Base-by-base conservation (phyloP, 2,329 filamentous ascomycete species). In the Hypoxylon sp. region DNA sequence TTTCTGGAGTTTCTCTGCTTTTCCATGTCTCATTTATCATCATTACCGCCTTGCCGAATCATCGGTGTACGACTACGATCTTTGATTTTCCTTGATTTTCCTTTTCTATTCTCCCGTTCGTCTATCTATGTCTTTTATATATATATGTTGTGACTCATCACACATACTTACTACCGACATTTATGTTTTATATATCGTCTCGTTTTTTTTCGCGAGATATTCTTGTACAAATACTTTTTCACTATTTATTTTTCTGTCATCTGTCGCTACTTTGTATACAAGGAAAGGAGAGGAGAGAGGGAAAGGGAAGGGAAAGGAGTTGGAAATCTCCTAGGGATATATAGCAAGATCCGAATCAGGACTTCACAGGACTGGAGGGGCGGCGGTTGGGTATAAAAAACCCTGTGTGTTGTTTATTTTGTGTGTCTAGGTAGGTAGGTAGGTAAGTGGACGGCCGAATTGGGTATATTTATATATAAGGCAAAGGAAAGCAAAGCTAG, bases 31-130 rank as follows among this genome's bases (percentile, higher is more conserved):
- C 16, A 7, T 21, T 25, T 38, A 11, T 38, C 15, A n/a, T 11
- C 12, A 15, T 21, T 26, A 7, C 5, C 15, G 32, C 43, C 12
- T 53, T 57, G 44, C 53, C 49, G 49, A 51, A 29, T 21, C 32
- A 34, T 58, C 55, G 51, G 55, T 50, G 55, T 55, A 52, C 55
- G 55, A 55, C 38, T 43, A 55, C 51, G 55, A 55, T 38, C 16
- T 38, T 16, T 52, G 15, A 23, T 19, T 35, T 47, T 45, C 36
- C 51, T 15, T 51, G 45, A 13, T 41, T 26, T 45, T 13, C 21
- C 13, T 17, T 47, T 55, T 23, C 13, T 16, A 20, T 40, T 43
- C 38, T 35, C 20, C 6, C 16, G n/a, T 27, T 23, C 32, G 13
- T 38, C 25, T 5, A 13, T 55, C 27, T n/a, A n/a, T n/a, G n/a